Evolutionary conservation across 2,329 filamentous ascomycete species (phyloP).

Genomic region (Alternaria burnsii): DNA sequence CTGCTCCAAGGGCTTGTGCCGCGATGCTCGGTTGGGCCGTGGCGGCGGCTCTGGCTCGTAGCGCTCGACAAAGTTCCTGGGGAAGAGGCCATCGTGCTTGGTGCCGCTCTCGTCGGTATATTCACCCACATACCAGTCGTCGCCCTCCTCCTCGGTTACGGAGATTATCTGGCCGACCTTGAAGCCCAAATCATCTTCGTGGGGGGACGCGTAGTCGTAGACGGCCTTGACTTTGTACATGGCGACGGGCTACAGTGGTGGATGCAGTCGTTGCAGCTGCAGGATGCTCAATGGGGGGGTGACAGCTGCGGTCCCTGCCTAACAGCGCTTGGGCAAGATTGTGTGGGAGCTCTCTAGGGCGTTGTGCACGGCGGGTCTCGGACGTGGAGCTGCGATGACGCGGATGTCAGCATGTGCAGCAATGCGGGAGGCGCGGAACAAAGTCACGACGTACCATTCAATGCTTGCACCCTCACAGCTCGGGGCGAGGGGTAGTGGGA

Average conservation of each 20-base stretch:
- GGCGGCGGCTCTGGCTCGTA: slow-evolving; percentile 92
- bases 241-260: slow-evolving; percentile 14
- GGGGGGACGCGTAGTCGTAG: slow-evolving; percentile 90
- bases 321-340: slow-evolving; percentile 11
- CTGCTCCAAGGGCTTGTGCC: slow-evolving; percentile 54
- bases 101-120: slow-evolving; percentile 79
- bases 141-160: slow-evolving; percentile 90
- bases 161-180: slow-evolving; percentile 86
- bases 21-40: slow-evolving; percentile 75
- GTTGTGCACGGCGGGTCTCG: slow-evolving; percentile 22
- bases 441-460: slow-evolving; percentile 9
- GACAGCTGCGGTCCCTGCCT: slow-evolving; percentile 25
- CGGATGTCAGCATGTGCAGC: slow-evolving; percentile 22
- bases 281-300: slow-evolving; percentile 10
- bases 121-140: slow-evolving; percentile 91
- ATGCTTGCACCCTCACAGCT: slow-evolving; percentile 21
- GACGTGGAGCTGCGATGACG: slow-evolving; percentile 26
- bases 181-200: slow-evolving; percentile 96
- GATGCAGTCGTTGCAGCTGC: slow-evolving; percentile 5
- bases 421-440: slow-evolving; percentile 22
- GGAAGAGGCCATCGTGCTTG: slow-evolving; percentile 87
- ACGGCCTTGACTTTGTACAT: slow-evolving; percentile 93
- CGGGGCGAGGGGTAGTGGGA: slow-evolving; percentile 16
- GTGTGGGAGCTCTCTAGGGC: slow-evolving; percentile 8
- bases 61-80: slow-evolving; percentile 95